Evolutionary conservation across 2,329 filamentous ascomycete genomes (phyloP), one percentile per base, ranked within the genome.

Genomic region (Immersiporthe knoxdaviesiana): DNA sequence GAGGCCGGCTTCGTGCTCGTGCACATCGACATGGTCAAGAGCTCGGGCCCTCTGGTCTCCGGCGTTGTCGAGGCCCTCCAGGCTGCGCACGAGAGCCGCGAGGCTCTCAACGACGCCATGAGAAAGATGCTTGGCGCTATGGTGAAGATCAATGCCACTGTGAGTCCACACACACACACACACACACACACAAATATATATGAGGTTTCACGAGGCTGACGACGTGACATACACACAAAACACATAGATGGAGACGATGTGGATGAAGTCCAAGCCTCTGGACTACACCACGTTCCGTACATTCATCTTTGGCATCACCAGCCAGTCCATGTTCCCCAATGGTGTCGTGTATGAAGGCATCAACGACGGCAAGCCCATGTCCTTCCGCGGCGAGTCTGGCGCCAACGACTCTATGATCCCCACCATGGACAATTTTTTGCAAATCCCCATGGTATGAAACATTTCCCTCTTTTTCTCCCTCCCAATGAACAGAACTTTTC

Each of bases 391-490:
- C 74, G 95, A 97, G 82, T 94, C 90, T 63, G 95, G 95, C 58
- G 95, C 95, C 73, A 97, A 97, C 78, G 95, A 98, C 82, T 92
- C 90, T 81, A 97, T 98, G 85, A 90, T 97, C 67, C 94, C 95
- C 3, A 87, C 97, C 3, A 89, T 95, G 76, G 95, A 97, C 79
- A 94, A 95, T 78, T 85, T 97, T 65, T 86, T 96, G 68, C 88
- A 96, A 78, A 90, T 97, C 59, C 85, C 89, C 72, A 97, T 97
- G 93, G 61, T 63, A 50, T 7, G 44, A 47, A 47, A 50, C 39
- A 11, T 18, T 7, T 5, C 27, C 3, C 18, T 44, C 37, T 14
- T 27, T 30, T 21, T 32, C 2, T 32, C 21, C 11, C 7, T 16
- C 50, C 27, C 3, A 39, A 39, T 7, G 6, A 39, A 39, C 6